These are phyloP conservation scores for Xylariaceae sp. DNA, from an alignment of 2,329 filamentous ascomycete genomes.

Conservation along the genomic window DNA sequence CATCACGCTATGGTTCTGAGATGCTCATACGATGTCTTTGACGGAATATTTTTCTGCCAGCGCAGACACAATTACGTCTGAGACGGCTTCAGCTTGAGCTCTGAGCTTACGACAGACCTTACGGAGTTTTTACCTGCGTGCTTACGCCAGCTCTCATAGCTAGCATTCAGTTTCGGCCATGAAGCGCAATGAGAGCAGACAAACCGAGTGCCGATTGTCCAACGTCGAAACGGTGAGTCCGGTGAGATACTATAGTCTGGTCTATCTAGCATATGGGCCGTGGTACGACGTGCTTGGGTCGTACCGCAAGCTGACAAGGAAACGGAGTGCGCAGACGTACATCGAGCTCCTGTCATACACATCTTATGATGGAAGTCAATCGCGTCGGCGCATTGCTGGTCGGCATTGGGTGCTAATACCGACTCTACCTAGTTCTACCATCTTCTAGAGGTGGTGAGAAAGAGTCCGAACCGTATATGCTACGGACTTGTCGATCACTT, in stretches of 20 bases:
- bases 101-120: background rate
- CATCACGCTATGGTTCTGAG: background rate
- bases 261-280: background rate
- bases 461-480: background rate
- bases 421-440: background rate
- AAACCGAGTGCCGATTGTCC: background rate
- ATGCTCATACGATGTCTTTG: background rate
- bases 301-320: background rate
- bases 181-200: too few relatives aligned
- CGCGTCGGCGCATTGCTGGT: background rate
- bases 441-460: background rate
- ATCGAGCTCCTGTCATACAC: background rate
- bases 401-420: background rate
- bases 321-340: background rate
- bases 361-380: background rate
- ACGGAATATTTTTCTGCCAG: background rate
- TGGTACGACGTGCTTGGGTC: background rate
- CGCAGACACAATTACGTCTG: background rate
- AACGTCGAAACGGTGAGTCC: too few relatives aligned
- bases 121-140: background rate
- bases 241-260: background rate
- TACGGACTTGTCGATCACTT: background rate
- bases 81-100: background rate
- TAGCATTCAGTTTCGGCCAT: background rate
- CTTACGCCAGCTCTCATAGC: background rate